Base-by-base conservation (phyloP, 1,139 yeast species). In the Debaryomycetaceae sp. region DNA sequence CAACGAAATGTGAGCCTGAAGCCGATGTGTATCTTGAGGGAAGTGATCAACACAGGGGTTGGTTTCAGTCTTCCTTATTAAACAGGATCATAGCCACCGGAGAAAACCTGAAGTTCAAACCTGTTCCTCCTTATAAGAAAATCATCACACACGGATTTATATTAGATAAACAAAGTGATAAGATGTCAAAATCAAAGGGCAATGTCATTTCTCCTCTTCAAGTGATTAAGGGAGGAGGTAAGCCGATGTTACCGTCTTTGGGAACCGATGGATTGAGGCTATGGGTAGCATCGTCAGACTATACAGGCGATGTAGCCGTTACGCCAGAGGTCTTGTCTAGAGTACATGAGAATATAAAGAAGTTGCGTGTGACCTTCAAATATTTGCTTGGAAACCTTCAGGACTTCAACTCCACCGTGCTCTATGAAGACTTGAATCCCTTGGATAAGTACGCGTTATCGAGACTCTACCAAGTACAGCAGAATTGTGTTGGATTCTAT, bases 11-110 rank as follows among this genome's bases (percentile, higher is more conserved):
- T 24, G 49, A 70, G 36, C 69, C 74, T 11, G 62, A 85, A 6
- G 87, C 96, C 0, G 95, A 91, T 60, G 76, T 88, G 13, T 91
- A 89, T 59, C 65, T 91, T 20, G 99, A 93, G 68, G 99, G 99
- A 1, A 81, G 93, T 34, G 99, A 93, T 60, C 99, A 93, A 63
- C 99, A 95, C 60, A 78, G 99, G 49, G 99, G 99, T 0, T 93
- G 99, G 99, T 93, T 93, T 62, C 99, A 93, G 66, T 88, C 97
- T 24, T 89, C 97, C 0, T 68, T 95, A 36, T 70, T 95, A 47
- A 91, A 95, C 35, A 87, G 83, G 56, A 76, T 89, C 30, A 91
- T 80, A 23, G 66, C 73, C 4, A 68, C 75, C 1, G 77, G 78
- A 2, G 46, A 45, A 5, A 55, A 59, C 5, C 39, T 42, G 2